Percentiles rank a stretch among this genome's conserved stretches.
Evolutionary conservation across 371 early-diverging fungal species (phyloP).

Genomic region (Capniomyces stellatus): DNA sequence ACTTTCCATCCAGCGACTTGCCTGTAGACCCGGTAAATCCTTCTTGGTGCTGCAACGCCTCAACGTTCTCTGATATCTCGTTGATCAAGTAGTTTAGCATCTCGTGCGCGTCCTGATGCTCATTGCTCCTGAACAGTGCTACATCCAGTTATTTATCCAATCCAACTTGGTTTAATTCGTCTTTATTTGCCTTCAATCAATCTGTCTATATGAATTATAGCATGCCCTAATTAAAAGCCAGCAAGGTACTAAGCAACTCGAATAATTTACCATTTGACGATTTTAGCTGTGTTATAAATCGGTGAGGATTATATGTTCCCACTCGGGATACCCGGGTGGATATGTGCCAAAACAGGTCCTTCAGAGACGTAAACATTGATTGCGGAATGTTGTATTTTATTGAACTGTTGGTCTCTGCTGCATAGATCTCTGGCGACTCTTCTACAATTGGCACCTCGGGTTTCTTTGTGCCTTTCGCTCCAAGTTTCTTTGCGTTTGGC

Average conservation of each 20-base stretch:
- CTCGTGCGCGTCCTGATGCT: slow-evolving; percentile 97
- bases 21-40: slow-evolving; percentile 5
- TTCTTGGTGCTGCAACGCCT: slow-evolving; percentile 32
- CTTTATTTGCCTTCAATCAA: no score
- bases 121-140: slow-evolving; percentile 75
- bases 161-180: no score
- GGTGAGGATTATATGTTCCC: slow-evolving; percentile 70
- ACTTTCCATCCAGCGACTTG: slow-evolving; percentile 10
- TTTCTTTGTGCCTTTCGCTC: background rate
- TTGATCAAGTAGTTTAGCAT: slow-evolving; percentile 86
- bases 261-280: slow-evolving; percentile 67
- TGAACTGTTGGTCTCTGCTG: slow-evolving; percentile 22
- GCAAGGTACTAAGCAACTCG: no score
- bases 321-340: slow-evolving; percentile 62
- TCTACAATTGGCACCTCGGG: slow-evolving; percentile 5
- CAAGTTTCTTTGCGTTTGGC: background rate
- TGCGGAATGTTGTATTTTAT: slow-evolving; percentile 39
- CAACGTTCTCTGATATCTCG: slow-evolving; percentile 73
- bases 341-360: slow-evolving; percentile 75
- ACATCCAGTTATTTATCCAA: no score
- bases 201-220: no score
- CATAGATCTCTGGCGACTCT: slow-evolving; percentile 1
- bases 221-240: no score
- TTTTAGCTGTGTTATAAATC: slow-evolving; percentile 74
- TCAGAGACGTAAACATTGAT: slow-evolving; percentile 63